Evolutionary conservation across 2,329 filamentous ascomycete species (phyloP).

Genomic region (Fusarium devonianum): DNA sequence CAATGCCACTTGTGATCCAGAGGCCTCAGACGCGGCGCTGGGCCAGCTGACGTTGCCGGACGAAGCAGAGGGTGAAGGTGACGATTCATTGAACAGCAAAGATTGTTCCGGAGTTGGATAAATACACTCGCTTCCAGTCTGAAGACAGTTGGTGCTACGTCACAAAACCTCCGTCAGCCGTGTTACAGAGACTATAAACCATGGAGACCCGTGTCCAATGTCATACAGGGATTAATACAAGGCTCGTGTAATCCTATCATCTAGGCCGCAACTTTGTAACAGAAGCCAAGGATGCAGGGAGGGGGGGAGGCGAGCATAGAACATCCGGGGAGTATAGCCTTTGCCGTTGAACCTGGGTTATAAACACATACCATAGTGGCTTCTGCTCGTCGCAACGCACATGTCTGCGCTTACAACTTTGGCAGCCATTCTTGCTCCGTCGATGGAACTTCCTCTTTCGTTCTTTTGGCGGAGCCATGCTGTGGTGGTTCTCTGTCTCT

Average conservation of each 20-base stretch:
- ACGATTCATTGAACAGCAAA: constrained; percentile 38
- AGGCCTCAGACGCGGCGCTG: constrained; percentile 7
- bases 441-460: constrained; percentile 50
- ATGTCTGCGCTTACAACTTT: constrained; percentile 51
- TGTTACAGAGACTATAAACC: constrained; percentile 16
- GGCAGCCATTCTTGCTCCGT: constrained; percentile 49
- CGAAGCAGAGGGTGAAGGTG: constrained; percentile 23
- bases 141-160: constrained; percentile 54
- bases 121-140: constrained; percentile 53
- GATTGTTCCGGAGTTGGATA: constrained; percentile 43
- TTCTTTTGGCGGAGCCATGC: constrained; percentile 47
- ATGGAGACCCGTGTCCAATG: constrained; percentile 13
- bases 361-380: constrained; percentile 53
- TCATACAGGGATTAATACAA: constrained; percentile 26
- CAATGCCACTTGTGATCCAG: constrained; percentile 24
- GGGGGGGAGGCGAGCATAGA: constrained; percentile 18
- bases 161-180: constrained; percentile 35
- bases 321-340: constrained; percentile 15
- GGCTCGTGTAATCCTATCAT: constrained; percentile 31
- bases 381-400: constrained; percentile 56
- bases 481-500: constrained; percentile 22
- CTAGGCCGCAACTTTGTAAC: constrained; percentile 33
- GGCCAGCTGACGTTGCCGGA: constrained; percentile 20
- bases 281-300: constrained; percentile 21
- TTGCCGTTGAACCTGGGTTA: constrained; percentile 1